These are phyloP conservation scores for Paxillus ammoniavirescens DNA, from an alignment of 768 basidiomycete genomes.

Conservation along the genomic window DNA sequence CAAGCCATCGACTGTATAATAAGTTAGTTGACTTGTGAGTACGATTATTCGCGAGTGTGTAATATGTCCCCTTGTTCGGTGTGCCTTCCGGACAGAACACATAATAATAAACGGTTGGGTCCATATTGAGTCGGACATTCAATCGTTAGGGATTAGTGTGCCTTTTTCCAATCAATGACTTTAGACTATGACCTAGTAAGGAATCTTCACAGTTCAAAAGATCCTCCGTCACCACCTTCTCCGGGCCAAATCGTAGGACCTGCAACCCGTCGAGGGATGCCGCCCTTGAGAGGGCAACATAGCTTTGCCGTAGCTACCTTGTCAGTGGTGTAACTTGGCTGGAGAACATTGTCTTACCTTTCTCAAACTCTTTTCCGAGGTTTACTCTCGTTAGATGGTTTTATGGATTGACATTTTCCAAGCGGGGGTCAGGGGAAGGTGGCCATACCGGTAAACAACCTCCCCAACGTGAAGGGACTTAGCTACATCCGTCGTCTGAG, in stretches of 20 bases:
- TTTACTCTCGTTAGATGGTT: conserved; percentile 65
- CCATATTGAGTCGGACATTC: not conserved
- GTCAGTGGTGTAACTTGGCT: not conserved
- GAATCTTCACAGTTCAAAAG: not conserved
- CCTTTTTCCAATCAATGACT: conserved; percentile 43
- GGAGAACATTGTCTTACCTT: conserved; percentile 30
- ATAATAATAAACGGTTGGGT: conserved; percentile 8
- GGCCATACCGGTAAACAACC: not conserved
- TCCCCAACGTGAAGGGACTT: not conserved
- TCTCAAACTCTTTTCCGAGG: conserved; percentile 66
- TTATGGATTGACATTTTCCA: conserved; percentile 84
- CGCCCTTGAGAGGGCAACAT: conserved; percentile 51
- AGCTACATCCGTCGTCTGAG: conserved; percentile 48
- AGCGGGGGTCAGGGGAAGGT: conserved; percentile 73
- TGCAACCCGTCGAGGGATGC: conserved; percentile 53
- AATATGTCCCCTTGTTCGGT: not conserved
- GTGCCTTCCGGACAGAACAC: not conserved
- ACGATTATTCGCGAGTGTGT: not conserved
- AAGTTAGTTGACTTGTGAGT: not conserved
- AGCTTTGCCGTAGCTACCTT: conserved; percentile 39
- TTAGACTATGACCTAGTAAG: conserved; percentile 40
- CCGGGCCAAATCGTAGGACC: conserved; percentile 51
- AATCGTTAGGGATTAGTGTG: conserved; percentile 9
- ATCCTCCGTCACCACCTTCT: conserved; percentile 35
- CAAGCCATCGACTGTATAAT: no score